Evolutionary conservation across 768 basidiomycete genomes (phyloP).

Genomic region (Lentinula edodes): DNA sequence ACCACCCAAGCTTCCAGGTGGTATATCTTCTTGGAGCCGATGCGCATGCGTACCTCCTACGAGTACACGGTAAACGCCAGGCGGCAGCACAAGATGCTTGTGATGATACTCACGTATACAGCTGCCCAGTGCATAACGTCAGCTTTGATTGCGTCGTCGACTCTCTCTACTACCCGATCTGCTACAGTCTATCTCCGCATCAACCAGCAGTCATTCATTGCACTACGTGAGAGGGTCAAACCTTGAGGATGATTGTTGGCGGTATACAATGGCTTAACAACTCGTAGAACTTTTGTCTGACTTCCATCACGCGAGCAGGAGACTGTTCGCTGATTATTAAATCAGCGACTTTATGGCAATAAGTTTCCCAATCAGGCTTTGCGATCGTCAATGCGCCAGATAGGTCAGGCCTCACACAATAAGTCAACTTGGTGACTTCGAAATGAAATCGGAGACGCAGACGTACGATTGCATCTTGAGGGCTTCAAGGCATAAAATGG

Average conservation of each 20-base stretch:
- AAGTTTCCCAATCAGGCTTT: slow-evolving; percentile 99
- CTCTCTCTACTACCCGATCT: slow-evolving; percentile 77
- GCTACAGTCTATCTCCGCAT: slow-evolving; percentile 71
- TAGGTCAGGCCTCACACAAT: slow-evolving; percentile 63
- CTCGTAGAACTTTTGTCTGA: slow-evolving; percentile 91
- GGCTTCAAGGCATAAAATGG: slow-evolving; percentile 90
- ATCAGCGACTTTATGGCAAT: slow-evolving; percentile 89
- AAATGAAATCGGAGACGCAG: neutral
- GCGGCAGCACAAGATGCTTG: neutral
- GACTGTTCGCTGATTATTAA: slow-evolving; percentile 86
- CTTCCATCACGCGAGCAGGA: slow-evolving; percentile 85
- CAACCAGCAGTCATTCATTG: neutral
- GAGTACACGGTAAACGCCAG: neutral
- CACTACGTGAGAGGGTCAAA: slow-evolving; percentile 23
- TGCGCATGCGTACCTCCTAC: slow-evolving; percentile 94
- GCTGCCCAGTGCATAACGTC: slow-evolving; percentile 99
- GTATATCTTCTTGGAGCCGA: slow-evolving; percentile 87
- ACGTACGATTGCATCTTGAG: slow-evolving; percentile 93
- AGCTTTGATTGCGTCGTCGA: slow-evolving; percentile 85
- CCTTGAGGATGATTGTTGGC: slow-evolving; percentile 87
- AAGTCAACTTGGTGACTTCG: neutral
- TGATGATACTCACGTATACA: slow-evolving; percentile 65
- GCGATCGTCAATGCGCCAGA: slow-evolving; percentile 76
- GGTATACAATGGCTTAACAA: slow-evolving; percentile 96
- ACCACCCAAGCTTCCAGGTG: slow-evolving; percentile 98